Evolutionary conservation across 139 green algal species (phyloP).

Genomic region (Chlamydomonas sp.): DNA sequence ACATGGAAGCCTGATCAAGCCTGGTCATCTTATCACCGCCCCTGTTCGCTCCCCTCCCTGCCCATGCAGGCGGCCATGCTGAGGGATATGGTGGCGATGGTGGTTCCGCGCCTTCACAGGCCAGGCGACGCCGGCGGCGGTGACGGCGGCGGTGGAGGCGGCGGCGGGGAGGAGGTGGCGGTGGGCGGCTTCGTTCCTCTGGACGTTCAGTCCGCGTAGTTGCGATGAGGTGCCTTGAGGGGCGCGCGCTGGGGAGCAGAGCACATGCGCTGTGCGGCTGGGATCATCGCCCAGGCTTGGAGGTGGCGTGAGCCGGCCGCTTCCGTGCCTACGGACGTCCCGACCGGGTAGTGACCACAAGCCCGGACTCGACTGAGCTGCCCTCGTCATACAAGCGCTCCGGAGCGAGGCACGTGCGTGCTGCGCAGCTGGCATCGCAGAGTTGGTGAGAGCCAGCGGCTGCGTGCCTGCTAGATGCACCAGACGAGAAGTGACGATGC

Average conservation of each 20-base stretch:
- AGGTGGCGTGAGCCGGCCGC: too few relatives aligned
- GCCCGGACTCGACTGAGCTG: too few relatives aligned
- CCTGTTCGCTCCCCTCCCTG: too few relatives aligned
- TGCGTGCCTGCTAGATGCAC: conserved; percentile 19
- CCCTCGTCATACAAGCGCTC: neutral
- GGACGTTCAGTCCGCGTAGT: conserved; percentile 17
- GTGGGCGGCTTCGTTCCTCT: conserved; percentile 10
- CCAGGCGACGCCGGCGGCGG: neutral
- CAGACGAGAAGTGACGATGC: conserved; percentile 26
- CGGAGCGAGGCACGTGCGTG: conserved; percentile 7
- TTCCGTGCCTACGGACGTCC: too few relatives aligned
- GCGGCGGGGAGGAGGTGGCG: neutral
- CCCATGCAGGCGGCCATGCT: conserved; percentile 3
- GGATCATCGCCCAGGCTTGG: neutral
- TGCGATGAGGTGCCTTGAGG: conserved; percentile 30
- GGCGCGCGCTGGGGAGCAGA: conserved; percentile 9
- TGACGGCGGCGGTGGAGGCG: neutral
- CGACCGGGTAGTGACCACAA: too few relatives aligned
- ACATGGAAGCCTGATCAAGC: too few relatives aligned
- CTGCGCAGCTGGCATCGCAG: conserved; percentile 37
- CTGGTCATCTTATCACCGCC: too few relatives aligned
- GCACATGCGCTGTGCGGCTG: neutral
- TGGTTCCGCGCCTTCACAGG: neutral
- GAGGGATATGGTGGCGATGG: conserved; percentile 1
- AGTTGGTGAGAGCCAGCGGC: conserved; percentile 22